Conservation (phyloP, 345 rosid species). For the Sonneratia caseolaris region DNA sequence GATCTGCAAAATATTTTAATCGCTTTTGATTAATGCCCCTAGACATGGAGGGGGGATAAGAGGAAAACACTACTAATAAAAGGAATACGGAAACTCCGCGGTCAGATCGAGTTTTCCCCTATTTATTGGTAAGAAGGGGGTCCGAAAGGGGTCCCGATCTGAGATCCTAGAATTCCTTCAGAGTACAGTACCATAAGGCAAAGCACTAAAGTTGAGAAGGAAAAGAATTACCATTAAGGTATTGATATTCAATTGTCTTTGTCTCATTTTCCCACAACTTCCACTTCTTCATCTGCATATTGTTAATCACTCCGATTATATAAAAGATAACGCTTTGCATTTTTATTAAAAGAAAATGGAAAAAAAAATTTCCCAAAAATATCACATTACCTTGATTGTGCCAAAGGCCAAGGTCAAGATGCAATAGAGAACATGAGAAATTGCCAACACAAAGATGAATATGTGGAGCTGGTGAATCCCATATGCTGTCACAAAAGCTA, state of each 20-base stretch:
- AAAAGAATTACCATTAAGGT: slow-evolving; percentile 25
- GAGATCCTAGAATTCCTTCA: too few species aligned
- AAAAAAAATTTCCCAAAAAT: not conserved
- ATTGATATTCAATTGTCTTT: slow-evolving; percentile 63
- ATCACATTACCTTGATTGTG: slow-evolving; percentile 43
- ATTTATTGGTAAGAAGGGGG: too few species aligned
- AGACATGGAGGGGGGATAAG: too few species aligned
- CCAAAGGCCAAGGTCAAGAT: slow-evolving; percentile 59
- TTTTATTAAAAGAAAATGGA: not conserved
- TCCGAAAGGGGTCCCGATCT: too few species aligned
- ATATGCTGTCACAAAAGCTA: slow-evolving; percentile 64
- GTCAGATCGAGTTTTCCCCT: too few species aligned
- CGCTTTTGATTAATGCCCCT: too few species aligned
- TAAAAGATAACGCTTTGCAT: not conserved
- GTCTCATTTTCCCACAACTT: slow-evolving; percentile 84
- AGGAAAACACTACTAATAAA: too few species aligned
- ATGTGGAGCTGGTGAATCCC: slow-evolving; percentile 85
- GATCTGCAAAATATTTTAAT: slow-evolving; percentile 37
- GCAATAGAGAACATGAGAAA: slow-evolving; percentile 68
- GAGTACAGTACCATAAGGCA: too few species aligned
- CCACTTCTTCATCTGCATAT: slow-evolving; percentile 75
- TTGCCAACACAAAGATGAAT: slow-evolving; percentile 74
- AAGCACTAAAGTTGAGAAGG: not conserved
- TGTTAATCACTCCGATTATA: not conserved
- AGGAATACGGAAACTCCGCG: too few species aligned